A percentile compares a stretch with the other conserved stretches of the same genome.
Evolutionary conservation across 2,329 filamentous ascomycete genomes (phyloP).

Genomic region (Blumeriella jaapii): DNA sequence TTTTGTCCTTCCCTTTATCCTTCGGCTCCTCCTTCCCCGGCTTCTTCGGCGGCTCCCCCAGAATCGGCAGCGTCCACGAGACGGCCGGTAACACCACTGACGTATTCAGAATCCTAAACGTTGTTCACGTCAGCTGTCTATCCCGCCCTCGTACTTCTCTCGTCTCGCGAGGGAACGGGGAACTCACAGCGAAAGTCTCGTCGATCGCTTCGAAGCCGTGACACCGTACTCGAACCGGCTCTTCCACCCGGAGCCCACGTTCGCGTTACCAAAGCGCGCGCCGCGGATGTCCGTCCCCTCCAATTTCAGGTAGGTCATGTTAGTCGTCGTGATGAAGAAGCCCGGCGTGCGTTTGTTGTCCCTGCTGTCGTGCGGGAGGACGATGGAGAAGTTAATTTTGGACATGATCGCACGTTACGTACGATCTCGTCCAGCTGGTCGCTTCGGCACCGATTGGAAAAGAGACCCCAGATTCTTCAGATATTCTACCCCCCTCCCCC

Average conservation of each 20-base stretch:
- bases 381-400: constrained; percentile 8
- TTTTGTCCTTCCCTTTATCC: background rate
- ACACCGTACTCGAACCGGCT: constrained; percentile 10
- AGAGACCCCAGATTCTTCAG: background rate
- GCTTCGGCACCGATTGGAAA: background rate
- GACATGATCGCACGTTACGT: constrained; percentile 5
- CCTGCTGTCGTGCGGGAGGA: constrained; percentile 6
- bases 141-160: no score
- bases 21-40: background rate
- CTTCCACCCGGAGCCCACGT: constrained; percentile 7
- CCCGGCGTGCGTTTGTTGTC: constrained; percentile 4
- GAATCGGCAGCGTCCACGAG: constrained; percentile 2
- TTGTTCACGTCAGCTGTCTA: background rate
- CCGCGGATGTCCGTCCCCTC: constrained; percentile 2
- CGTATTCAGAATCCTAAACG: constrained; percentile 8
- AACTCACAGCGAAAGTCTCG: constrained; percentile 9
- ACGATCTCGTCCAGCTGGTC: background rate
- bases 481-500: no score
- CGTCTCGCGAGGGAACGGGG: background rate
- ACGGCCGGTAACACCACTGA: constrained; percentile 5
- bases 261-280: constrained; percentile 6
- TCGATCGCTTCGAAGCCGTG: constrained; percentile 5
- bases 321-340: constrained; percentile 8
- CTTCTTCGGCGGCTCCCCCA: background rate
- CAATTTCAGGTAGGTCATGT: constrained; percentile 8